Evolutionary conservation across 192 early-diverging fungal genomes (phyloP).

Genomic region (Neocallimastix lanati): DNA sequence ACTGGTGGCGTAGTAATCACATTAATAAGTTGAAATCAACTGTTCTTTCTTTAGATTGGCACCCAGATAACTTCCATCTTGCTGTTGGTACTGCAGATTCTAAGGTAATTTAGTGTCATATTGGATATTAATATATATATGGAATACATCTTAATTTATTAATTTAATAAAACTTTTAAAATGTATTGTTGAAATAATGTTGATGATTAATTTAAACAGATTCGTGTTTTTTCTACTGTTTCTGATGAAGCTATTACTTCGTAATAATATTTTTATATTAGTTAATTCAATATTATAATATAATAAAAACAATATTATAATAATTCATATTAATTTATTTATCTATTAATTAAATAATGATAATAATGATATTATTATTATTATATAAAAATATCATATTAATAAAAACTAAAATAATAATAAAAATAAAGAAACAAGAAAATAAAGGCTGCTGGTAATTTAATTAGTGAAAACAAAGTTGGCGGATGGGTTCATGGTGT

Average conservation of each 20-base stretch:
- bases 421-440: background rate
- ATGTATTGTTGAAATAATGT: no score
- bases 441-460: constrained; percentile 25
- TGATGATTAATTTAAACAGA: constrained; percentile 51
- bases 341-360: no score
- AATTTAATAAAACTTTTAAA: no score
- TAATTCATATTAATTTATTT: no score
- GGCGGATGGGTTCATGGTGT: constrained; percentile 89
- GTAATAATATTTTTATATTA: background rate
- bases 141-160: no score
- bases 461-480: constrained; percentile 62
- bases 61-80: constrained; percentile 86
- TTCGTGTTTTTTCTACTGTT: constrained; percentile 76
- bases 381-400: no score
- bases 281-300: no score
- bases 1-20: constrained; percentile 95
- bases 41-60: constrained; percentile 81
- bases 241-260: background rate
- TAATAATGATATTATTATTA: no score
- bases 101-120: constrained; percentile 21
- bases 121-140: no score
- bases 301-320: no score
- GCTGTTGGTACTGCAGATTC: constrained; percentile 75
- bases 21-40: constrained; percentile 84
- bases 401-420: background rate